Evolutionary conservation across 129 eudicot genomes (phyloP), one percentile per base, ranked within the genome.

Genomic region (Lonicera japonica): DNA sequence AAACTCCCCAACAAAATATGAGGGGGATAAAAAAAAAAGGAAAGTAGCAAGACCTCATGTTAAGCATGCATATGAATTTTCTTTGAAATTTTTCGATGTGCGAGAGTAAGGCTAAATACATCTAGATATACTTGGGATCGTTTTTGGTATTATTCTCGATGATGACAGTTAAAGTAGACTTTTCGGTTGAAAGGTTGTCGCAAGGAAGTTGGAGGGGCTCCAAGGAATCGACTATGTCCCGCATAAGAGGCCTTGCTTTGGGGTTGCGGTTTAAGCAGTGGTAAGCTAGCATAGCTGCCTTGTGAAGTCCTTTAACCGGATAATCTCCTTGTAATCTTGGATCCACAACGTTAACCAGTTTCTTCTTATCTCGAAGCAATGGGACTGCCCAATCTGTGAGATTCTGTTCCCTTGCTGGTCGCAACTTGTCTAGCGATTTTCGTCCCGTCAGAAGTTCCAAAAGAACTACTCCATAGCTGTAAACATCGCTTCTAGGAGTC

Each of bases 301-400:
- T 91, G 5, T 91, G 90, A 65, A 84, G 80, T 56, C 90, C 90
- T 81, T 91, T 91, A 20, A 78, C 58, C 3, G 98, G 98, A 76
- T 87, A 87, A 66, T 91, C 95, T 11, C 87, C 97, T 38, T 65
- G 76, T 56, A 91, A 70, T 67, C 98, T 73, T 22, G 94, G 88
- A 72, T 87, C 98, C 7, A 85, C 87, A 29, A 91, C 80, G 77
- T 80, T 77, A 17, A 82, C 72, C 67, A 87, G 21, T 64, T 87
- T 91, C 74, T 84, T 91, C 86, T 87, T 91, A 65, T 91, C 98
- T 73, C 64, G 80, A 0, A 91, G 90, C 71, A 87, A 69, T 0
- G 98, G 98, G 24, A 87, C 62, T 23, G 98, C 98, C 98, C 98
- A 91, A 25, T 91, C 98, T 17, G 95, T 77, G 23, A 91, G 96